A percentile compares a stretch with the other conserved stretches of the same genome.
These are phyloP conservation scores for Eucalyptus regnans DNA, from an alignment of 345 rosid genomes.

Conservation along the genomic window DNA sequence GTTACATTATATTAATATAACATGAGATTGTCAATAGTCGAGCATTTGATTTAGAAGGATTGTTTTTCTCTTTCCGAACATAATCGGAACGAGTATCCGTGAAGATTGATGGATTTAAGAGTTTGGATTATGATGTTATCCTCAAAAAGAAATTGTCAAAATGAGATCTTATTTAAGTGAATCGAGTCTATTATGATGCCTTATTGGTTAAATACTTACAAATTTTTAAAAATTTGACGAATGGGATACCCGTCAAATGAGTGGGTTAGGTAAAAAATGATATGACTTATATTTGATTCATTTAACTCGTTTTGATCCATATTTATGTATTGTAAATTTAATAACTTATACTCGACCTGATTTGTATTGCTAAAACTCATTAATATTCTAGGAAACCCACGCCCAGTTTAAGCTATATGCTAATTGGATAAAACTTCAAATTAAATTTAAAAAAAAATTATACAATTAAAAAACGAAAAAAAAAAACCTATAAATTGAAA, in stretches of 20 bases:
- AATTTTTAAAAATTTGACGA: no score
- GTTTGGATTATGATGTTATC: neutral
- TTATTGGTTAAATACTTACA: neutral
- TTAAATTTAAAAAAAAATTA: no score
- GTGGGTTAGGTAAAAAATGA: rapidly evolving
- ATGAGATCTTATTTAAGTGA: neutral
- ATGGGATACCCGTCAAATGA: neutral
- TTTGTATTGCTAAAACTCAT: no score
- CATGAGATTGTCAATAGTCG: neutral
- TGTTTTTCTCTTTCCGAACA: neutral
- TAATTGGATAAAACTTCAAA: no score
- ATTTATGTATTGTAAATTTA: rapidly evolving
- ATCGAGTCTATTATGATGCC: neutral
- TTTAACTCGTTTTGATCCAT: no score
- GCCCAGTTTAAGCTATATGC: no score
- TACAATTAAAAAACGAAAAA: no score
- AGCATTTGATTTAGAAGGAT: neutral
- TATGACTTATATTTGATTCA: rapidly evolving
- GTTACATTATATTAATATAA: neutral
- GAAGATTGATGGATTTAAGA: neutral
- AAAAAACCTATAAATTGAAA: no score
- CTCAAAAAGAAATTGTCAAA: neutral
- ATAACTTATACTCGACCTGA: no score
- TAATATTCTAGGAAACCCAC: no score
- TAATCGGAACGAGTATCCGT: neutral